phyloP scores from a whole-genome alignment of 768 basidiomycete species.

The Rhodosporidiobolus sp. region DNA sequence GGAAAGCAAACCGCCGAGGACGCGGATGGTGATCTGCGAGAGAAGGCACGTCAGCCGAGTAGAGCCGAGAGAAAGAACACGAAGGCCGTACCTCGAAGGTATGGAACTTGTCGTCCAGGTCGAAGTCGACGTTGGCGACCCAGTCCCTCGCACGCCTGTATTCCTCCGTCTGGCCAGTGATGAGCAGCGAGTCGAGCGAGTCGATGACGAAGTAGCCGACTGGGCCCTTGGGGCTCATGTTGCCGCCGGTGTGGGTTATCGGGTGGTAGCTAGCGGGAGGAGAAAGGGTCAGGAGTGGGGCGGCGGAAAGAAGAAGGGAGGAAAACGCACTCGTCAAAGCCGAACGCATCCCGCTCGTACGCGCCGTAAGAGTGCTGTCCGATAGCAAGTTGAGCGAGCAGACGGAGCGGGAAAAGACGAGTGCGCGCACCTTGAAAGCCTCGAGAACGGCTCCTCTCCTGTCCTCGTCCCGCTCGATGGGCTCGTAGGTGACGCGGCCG shows the following conservation, averaged over 20 bases:
- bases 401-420: background rate
- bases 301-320: background rate
- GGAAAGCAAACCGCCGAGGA: conserved; percentile 83
- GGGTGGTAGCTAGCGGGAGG: conserved; percentile 68
- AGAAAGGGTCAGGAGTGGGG: background rate
- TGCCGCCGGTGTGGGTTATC: conserved; percentile 66
- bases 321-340: conserved; percentile 59
- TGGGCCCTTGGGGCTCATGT: conserved; percentile 66
- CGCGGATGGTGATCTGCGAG: conserved; percentile 78
- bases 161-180: conserved; percentile 79
- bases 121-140: conserved; percentile 70
- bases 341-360: conserved; percentile 87
- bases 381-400: conserved; percentile 4
- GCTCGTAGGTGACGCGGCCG: conserved; percentile 3
- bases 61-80: too few relatives aligned
- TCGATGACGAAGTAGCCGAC: conserved; percentile 61
- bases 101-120: conserved; percentile 72
- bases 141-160: conserved; percentile 73
- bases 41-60: conserved; percentile 16
- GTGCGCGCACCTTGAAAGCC: conserved; percentile 66
- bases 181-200: conserved; percentile 76
- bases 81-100: conserved; percentile 74
- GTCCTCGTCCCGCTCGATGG: conserved; percentile 52
- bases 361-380: conserved; percentile 76
- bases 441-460: conserved; percentile 69